Evolutionary conservation across 1,139 yeast genomes (phyloP).

Genomic region (Taphrina pruni): DNA sequence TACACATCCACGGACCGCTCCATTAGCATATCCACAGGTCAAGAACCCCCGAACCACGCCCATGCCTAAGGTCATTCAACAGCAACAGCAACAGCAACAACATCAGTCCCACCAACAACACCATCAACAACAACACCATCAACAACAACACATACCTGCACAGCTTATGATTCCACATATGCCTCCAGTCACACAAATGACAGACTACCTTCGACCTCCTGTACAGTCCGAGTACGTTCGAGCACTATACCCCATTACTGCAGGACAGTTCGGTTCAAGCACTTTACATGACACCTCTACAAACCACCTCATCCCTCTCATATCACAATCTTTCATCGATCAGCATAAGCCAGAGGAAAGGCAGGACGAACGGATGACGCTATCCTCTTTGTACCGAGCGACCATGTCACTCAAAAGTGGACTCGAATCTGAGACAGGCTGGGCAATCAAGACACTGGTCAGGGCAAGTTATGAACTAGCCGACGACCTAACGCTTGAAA

Average conservation of each 20-base stretch:
- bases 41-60: conserved; percentile 6
- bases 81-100: conserved; percentile 32
- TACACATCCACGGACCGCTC: conserved; percentile 25
- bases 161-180: conserved; percentile 19
- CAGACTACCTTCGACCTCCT: conserved; percentile 3
- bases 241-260: conserved; percentile 33
- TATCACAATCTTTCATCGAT: conserved; percentile 21
- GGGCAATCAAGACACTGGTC: conserved; percentile 69
- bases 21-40: conserved; percentile 16
- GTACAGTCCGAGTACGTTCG: conserved; percentile 22
- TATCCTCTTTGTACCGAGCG: conserved; percentile 56
- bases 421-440: conserved; percentile 64
- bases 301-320: conserved; percentile 12
- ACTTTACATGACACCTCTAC: conserved; percentile 20
- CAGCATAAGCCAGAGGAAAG: conserved; percentile 16
- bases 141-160: conserved; percentile 26
- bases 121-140: conserved; percentile 47
- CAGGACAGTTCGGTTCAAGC: conserved; percentile 28
- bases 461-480: conserved; percentile 63
- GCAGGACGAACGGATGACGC: conserved; percentile 13
- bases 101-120: conserved; percentile 26
- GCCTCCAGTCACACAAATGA: conserved; percentile 27
- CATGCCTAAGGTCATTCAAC: conserved; percentile 6
- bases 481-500: conserved; percentile 59
- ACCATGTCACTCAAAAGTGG: conserved; percentile 68